Conservation (phyloP, 192 early-diverging fungal genomes). For the Rhizophagus sp. region DNA sequence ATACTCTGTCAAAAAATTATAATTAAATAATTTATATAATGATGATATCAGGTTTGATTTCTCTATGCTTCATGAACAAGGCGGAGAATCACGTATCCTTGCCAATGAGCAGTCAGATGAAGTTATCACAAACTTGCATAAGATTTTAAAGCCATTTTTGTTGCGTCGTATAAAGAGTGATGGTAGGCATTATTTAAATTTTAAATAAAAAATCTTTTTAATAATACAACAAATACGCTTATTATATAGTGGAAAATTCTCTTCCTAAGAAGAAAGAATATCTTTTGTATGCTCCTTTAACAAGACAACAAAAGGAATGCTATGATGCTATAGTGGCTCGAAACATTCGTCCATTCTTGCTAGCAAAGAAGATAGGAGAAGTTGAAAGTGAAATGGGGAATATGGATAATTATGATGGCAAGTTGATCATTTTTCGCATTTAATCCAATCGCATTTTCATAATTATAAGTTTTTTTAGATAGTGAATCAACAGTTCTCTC, state of each 20-base stretch:
- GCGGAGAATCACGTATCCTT: constrained; percentile 63
- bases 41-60: constrained; percentile 66
- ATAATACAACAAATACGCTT: neutral
- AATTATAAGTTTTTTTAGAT: neutral
- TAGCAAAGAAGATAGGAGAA: constrained; percentile 41
- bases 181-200: constrained; percentile 44
- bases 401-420: neutral
- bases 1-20: too few relatives aligned
- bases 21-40: too few relatives aligned
- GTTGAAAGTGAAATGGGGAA: neutral
- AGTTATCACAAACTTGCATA: constrained; percentile 81
- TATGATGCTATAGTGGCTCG: constrained; percentile 67
- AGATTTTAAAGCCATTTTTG: constrained; percentile 89
- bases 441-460: neutral
- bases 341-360: constrained; percentile 64
- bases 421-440: neutral
- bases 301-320: constrained; percentile 66
- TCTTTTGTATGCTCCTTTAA: constrained; percentile 76
- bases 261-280: constrained; percentile 93
- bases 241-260: constrained; percentile 71
- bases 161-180: constrained; percentile 88
- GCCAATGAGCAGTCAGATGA: constrained; percentile 65
- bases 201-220: neutral
- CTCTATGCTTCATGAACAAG: constrained; percentile 66
- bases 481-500: neutral